Percentiles rank a stretch among this genome's conserved stretches.
Evolutionary conservation across 2,329 filamentous ascomycete species (phyloP).

Genomic region (Paecilomyces variotii): DNA sequence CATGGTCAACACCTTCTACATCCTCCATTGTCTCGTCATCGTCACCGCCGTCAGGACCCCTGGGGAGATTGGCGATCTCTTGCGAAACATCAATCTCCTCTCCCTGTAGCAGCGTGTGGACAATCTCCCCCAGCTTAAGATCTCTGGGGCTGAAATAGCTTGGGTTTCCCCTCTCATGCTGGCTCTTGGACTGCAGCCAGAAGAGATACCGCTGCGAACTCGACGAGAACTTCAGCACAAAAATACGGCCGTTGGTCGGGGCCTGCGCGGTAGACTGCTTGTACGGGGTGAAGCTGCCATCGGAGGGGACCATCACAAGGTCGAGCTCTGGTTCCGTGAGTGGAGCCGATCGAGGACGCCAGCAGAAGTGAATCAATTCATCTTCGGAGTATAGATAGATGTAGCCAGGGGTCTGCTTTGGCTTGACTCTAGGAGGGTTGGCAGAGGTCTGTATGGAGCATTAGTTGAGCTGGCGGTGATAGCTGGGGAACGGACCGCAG

Average conservation of each 20-base stretch:
- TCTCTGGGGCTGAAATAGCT: constrained; percentile 80
- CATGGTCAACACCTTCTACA: constrained; percentile 55
- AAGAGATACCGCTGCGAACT: constrained; percentile 88
- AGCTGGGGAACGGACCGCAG: not conserved
- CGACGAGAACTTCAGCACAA: constrained; percentile 85
- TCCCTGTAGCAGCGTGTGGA: constrained; percentile 76
- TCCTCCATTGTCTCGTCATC: constrained; percentile 75
- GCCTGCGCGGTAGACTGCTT: constrained; percentile 57
- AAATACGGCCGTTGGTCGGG: constrained; percentile 76
- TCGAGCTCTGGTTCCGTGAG: constrained; percentile 72
- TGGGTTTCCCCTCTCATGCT: constrained; percentile 61
- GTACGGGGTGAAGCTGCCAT: constrained; percentile 81
- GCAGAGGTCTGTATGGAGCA: constrained; percentile 37
- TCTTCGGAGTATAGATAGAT: constrained; percentile 90
- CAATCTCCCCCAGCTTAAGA: constrained; percentile 77
- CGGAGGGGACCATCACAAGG: constrained; percentile 85
- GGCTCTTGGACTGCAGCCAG: constrained; percentile 89
- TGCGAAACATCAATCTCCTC: constrained; percentile 73
- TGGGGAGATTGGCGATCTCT: constrained; percentile 60
- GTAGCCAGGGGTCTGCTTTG: constrained; percentile 68
- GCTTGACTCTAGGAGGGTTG: constrained; percentile 63
- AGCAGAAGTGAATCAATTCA: constrained; percentile 95
- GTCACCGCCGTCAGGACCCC: constrained; percentile 49
- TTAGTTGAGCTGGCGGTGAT: constrained; percentile 6
- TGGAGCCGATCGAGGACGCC: constrained; percentile 69